Conservation (phyloP, 2,329 filamentous ascomycete species). For the Aspergillus felis region DNA sequence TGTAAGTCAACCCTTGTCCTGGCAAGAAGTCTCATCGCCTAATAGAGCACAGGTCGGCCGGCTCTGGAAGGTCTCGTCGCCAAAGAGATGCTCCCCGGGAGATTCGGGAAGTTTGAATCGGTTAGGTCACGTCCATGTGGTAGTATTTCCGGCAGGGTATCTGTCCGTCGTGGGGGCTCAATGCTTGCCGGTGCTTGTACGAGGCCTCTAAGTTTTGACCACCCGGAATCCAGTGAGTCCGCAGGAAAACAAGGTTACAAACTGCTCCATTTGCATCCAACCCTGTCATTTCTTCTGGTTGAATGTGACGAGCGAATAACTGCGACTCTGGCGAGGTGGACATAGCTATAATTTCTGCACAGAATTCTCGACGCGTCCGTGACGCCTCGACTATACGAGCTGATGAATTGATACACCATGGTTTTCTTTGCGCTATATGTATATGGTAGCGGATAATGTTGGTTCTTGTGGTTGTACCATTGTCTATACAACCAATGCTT, state of each 20-base stretch:
- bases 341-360: slow-evolving; percentile 19
- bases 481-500: too few relatives aligned
- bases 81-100: slow-evolving; percentile 27
- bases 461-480: too few relatives aligned
- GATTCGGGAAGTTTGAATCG: slow-evolving; percentile 19
- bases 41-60: slow-evolving; percentile 34
- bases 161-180: not conserved
- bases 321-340: slow-evolving; percentile 12
- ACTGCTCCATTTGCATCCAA: not conserved
- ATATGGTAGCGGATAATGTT: too few relatives aligned
- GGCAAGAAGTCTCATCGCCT: slow-evolving; percentile 3
- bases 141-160: not conserved
- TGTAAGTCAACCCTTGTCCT: slow-evolving; percentile 60
- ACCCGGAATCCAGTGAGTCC: not conserved
- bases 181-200: not conserved
- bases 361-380: slow-evolving; percentile 20
- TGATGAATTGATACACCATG: slow-evolving; percentile 28
- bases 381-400: slow-evolving; percentile 24
- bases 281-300: not conserved
- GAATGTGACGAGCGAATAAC: slow-evolving; percentile 13
- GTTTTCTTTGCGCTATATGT: slow-evolving; percentile 4
- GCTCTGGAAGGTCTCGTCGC: slow-evolving; percentile 33
- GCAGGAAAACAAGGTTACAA: too few relatives aligned
- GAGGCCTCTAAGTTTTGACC: not conserved
- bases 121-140: not conserved